A percentile compares a stretch with the other conserved stretches of the same genome.
phyloP scores from a whole-genome alignment of 257 asterid genomes.

The Ilex aquifolium region DNA sequence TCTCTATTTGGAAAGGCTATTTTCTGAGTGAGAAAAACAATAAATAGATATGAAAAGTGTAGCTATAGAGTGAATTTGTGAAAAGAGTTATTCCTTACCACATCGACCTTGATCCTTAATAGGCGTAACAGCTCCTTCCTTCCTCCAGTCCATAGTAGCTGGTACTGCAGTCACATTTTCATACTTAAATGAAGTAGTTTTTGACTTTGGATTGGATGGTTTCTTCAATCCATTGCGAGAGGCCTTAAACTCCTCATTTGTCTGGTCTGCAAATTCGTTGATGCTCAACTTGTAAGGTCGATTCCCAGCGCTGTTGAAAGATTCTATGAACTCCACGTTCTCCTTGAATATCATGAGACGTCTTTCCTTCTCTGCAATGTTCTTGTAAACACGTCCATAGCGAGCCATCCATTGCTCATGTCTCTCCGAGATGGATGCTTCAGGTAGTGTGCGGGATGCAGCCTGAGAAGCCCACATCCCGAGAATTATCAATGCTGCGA shows the following conservation, averaged over 20 bases:
- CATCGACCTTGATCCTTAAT: conserved; percentile 25
- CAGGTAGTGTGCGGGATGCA: conserved; percentile 11
- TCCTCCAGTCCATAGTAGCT: conserved; percentile 30
- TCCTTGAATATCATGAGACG: conserved; percentile 29
- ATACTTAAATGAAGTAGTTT: conserved; percentile 22
- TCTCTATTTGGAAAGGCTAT: not conserved
- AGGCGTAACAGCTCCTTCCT: conserved; percentile 28
- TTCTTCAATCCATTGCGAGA: conserved; percentile 22
- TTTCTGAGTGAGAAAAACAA: not conserved
- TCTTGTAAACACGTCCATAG: conserved; percentile 23
- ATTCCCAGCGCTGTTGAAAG: conserved; percentile 10
- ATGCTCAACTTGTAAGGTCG: conserved; percentile 27
- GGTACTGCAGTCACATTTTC: conserved; percentile 26
- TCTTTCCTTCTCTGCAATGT: conserved; percentile 23
- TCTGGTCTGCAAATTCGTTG: conserved; percentile 31
- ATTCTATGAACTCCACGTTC: conserved; percentile 29
- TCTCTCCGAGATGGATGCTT: conserved; percentile 16
- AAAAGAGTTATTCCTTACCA: conserved; percentile 11
- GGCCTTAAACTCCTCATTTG: conserved; percentile 20
- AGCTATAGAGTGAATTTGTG: not conserved
- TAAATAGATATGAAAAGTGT: not conserved
- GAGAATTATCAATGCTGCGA: conserved; percentile 13
- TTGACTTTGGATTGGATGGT: conserved; percentile 2
- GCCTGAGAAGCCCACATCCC: conserved; percentile 13
- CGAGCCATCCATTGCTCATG: conserved; percentile 33